Evolutionary conservation across 1,284 basidiomycete genomes (phyloP).

Genomic region (Exobasidium rhododendri): DNA sequence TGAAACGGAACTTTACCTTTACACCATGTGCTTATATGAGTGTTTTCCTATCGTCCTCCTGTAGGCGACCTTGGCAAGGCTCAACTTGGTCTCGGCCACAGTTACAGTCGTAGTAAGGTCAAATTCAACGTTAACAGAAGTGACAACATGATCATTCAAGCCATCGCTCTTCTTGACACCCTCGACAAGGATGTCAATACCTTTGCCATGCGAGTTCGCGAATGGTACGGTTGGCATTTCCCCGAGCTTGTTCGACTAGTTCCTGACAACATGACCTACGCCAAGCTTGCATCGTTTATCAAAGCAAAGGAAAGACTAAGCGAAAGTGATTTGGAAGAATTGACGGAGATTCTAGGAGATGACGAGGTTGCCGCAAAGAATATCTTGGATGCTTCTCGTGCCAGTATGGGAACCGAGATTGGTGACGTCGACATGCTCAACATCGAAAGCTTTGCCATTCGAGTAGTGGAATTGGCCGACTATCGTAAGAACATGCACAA

Average conservation of each 20-base stretch:
- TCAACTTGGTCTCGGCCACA: conserved; percentile 87
- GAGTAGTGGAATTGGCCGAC: conserved; percentile 86
- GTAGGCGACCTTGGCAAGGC: conserved; percentile 85
- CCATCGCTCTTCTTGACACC: conserved; percentile 95
- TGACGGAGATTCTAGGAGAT: conserved; percentile 80
- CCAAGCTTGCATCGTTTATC: conserved; percentile 80
- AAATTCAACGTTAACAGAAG: conserved; percentile 96
- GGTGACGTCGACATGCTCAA: conserved; percentile 94
- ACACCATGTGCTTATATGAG: no score
- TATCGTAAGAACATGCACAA: conserved; percentile 88
- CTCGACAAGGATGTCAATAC: conserved; percentile 99
- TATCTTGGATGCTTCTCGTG: conserved; percentile 86
- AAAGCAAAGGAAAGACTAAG: conserved; percentile 70
- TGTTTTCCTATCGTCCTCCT: no score
- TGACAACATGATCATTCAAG: conserved; percentile 99
- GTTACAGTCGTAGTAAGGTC: conserved; percentile 94
- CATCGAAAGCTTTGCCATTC: conserved; percentile 84
- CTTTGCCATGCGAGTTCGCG: conserved; percentile 94
- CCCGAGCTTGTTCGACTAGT: conserved; percentile 93
- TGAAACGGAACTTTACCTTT: no score
- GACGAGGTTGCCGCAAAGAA: conserved; percentile 85
- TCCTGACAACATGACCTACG: conserved; percentile 92
- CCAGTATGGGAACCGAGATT: conserved; percentile 92
- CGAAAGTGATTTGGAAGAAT: conserved; percentile 72
- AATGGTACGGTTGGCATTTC: conserved; percentile 99